A percentile compares a stretch with the other conserved stretches of the same genome.
phyloP scores from a whole-genome alignment of 192 early-diverging fungal genomes.

The Coemansia sp. region DNA sequence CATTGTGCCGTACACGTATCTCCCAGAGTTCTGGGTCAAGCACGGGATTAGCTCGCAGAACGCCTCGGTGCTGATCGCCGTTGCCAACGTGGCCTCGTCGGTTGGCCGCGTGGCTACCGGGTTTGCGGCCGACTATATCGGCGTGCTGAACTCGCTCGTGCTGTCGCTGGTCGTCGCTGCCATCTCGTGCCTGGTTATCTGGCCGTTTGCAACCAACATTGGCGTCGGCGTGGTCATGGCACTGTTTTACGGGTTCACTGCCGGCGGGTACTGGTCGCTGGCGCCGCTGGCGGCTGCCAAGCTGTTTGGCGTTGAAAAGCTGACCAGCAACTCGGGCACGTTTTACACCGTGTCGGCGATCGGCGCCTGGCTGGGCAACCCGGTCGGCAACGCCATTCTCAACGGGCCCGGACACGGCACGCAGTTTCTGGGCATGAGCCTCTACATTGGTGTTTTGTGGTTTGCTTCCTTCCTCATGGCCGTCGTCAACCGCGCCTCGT shows the following conservation, averaged over 20 bases:
- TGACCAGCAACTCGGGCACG: constrained; percentile 37
- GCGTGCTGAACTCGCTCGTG: constrained; percentile 38
- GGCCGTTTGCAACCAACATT: constrained; percentile 38
- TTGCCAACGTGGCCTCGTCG: constrained; percentile 44
- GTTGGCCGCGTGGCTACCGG: constrained; percentile 30
- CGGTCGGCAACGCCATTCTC: constrained; percentile 32
- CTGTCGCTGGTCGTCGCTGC: constrained; percentile 15
- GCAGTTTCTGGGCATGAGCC: constrained; percentile 25
- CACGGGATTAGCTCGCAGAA: constrained; percentile 28
- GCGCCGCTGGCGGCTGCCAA: constrained; percentile 36
- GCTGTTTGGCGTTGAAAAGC: constrained; percentile 38
- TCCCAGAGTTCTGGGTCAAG: constrained; percentile 37
- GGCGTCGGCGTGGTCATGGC: constrained; percentile 35
- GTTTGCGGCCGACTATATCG: constrained; percentile 35
- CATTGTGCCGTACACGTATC: constrained; percentile 36
- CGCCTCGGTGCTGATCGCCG: constrained; percentile 41
- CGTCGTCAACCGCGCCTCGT: constrained; percentile 21
- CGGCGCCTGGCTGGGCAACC: constrained; percentile 42
- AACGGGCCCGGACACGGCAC: constrained; percentile 27
- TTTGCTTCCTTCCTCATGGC: constrained; percentile 15
- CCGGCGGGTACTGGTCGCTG: constrained; percentile 46
- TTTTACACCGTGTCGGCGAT: constrained; percentile 36
- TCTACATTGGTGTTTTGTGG: constrained; percentile 45
- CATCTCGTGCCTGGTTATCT: constrained; percentile 25
- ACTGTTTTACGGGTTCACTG: constrained; percentile 28